A percentile compares a stretch with the other conserved stretches of the same genome.
Evolutionary conservation across 768 basidiomycete species (phyloP).

Genomic region (Leucosporidium creatinivorum): DNA sequence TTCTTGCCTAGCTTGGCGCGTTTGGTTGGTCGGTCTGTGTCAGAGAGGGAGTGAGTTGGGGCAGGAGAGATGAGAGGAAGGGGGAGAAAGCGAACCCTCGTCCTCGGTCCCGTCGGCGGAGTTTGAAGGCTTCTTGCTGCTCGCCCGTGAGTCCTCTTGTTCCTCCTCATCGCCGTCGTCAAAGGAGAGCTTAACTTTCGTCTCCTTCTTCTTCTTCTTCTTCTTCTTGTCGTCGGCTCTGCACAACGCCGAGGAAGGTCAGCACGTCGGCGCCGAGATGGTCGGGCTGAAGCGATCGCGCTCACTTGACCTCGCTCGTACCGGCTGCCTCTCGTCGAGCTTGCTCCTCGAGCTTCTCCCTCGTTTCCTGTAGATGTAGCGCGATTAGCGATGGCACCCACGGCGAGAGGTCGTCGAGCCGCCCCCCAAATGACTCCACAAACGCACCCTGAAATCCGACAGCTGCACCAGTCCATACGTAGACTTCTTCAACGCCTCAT

Average conservation of each 20-base stretch:
- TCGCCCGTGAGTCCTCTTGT: slow-evolving; percentile 29
- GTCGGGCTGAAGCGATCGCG: slow-evolving; percentile 36
- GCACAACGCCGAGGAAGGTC: slow-evolving; percentile 4
- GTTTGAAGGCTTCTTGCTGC: slow-evolving; percentile 7
- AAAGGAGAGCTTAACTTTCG: slow-evolving; percentile 84
- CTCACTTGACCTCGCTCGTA: slow-evolving; percentile 80
- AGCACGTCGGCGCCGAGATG: neutral
- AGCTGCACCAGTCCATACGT: slow-evolving; percentile 87
- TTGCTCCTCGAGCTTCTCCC: slow-evolving; percentile 32
- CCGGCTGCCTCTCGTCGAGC: slow-evolving; percentile 65
- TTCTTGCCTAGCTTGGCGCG: slow-evolving; percentile 83
- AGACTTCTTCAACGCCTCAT: slow-evolving; percentile 80
- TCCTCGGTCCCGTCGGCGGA: slow-evolving; percentile 7
- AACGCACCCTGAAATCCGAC: slow-evolving; percentile 75
- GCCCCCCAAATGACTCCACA: too few species aligned
- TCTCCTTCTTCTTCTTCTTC: slow-evolving; percentile 87
- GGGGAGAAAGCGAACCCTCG: neutral
- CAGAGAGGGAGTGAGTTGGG: neutral
- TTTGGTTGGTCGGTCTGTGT: slow-evolving; percentile 50
- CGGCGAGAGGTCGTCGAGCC: neutral
- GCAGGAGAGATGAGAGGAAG: neutral
- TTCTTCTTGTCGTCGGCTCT: slow-evolving; percentile 40
- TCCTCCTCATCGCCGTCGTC: slow-evolving; percentile 73
- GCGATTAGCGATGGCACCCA: too few species aligned
- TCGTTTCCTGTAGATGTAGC: slow-evolving; percentile 30